A percentile compares a stretch with the other conserved stretches of the same genome.
phyloP scores from a whole-genome alignment of 495 filamentous ascomycete species.

The Daldinia decipiens region DNA sequence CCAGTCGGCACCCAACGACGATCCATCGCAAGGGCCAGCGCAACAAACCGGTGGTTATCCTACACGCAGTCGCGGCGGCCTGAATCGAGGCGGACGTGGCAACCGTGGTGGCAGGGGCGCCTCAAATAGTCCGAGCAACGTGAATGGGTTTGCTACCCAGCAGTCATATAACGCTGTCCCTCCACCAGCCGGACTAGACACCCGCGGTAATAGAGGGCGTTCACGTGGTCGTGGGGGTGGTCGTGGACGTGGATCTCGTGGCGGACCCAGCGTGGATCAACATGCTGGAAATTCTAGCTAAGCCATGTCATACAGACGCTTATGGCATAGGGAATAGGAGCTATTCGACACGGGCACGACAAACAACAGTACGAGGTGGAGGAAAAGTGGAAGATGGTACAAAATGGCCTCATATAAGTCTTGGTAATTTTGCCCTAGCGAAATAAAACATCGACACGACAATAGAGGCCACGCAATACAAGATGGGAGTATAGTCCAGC shows the following conservation, averaged over 20 bases:
- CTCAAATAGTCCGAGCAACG: constrained; percentile 29
- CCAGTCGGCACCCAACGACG: constrained; percentile 47
- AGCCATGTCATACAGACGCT: background rate
- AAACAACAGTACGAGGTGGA: background rate
- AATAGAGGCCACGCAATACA: background rate
- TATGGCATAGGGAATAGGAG: background rate
- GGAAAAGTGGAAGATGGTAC: background rate
- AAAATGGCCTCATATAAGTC: background rate
- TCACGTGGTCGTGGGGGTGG: constrained; percentile 49
- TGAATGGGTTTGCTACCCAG: constrained; percentile 50
- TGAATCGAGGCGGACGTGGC: constrained; percentile 40
- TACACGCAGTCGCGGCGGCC: constrained; percentile 48
- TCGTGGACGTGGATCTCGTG: constrained; percentile 51
- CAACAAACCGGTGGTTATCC: constrained; percentile 29
- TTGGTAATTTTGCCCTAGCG: background rate
- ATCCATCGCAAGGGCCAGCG: constrained; percentile 33
- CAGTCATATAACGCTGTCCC: constrained; percentile 78
- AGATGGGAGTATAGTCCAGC: background rate
- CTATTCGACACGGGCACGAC: background rate
- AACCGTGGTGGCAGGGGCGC: constrained; percentile 47
- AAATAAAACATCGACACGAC: background rate
- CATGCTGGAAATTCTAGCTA: background rate
- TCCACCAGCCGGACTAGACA: constrained; percentile 75
- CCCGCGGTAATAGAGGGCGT: constrained; percentile 64
- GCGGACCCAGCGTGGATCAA: constrained; percentile 22